Conservation (phyloP, 148 eudicot genomes). For the Cornus kousa region DNA sequence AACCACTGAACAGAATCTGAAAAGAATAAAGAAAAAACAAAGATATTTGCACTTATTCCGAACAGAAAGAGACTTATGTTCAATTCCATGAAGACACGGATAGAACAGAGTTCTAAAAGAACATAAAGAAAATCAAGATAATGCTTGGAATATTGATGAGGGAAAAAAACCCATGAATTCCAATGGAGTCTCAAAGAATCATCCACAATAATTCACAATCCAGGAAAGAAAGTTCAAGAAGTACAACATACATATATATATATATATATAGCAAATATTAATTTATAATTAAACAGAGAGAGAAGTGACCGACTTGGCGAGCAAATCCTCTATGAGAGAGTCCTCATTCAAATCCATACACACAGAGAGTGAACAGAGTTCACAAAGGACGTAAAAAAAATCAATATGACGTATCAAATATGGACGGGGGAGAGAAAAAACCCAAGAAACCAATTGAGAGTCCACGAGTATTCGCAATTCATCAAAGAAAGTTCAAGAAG, state of each 20-base stretch:
- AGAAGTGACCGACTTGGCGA: constrained; percentile 51
- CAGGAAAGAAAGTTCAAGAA: background rate
- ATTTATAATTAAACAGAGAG: background rate
- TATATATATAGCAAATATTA: background rate
- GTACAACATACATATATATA: background rate
- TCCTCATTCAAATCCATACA: constrained; percentile 35
- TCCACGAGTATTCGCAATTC: constrained; percentile 4
- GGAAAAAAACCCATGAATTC: background rate
- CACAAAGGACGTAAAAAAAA: too few relatives aligned
- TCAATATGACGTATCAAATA: too few relatives aligned
- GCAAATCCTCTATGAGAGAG: constrained; percentile 62
- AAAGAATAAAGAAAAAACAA: background rate
- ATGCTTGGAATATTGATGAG: background rate
- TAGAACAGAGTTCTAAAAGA: background rate
- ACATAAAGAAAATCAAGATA: background rate
- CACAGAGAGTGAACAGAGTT: too few relatives aligned
- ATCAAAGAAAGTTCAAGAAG: background rate
- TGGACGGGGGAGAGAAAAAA: too few relatives aligned
- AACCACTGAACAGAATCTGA: too few relatives aligned
- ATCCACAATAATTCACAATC: constrained; percentile 2
- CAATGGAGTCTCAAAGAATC: background rate
- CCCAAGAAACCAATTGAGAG: too few relatives aligned
- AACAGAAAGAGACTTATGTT: background rate
- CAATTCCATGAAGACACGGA: background rate
- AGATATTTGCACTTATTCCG: too few relatives aligned